phyloP scores from a whole-genome alignment of 208 protist species.

The Crithidia brevicula region DNA sequence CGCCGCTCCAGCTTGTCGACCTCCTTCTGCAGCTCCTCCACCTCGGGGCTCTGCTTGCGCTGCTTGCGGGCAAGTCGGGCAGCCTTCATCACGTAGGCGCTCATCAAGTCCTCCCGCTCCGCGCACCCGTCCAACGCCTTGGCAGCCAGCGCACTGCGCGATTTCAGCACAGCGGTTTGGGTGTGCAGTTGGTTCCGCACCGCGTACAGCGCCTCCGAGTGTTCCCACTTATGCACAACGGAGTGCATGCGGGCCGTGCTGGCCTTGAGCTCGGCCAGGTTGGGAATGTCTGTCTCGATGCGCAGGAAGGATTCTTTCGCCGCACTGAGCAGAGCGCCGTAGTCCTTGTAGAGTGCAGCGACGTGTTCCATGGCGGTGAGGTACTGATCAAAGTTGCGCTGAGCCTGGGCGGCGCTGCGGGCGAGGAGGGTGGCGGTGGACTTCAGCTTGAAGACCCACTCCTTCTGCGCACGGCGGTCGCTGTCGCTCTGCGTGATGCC shows the following conservation, averaged over 20 bases:
- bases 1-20: conserved; percentile 1
- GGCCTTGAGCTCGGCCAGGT: conserved; percentile 1
- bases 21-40: conserved; percentile 14
- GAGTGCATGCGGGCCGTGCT: conserved; percentile 2
- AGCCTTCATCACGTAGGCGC: not conserved
- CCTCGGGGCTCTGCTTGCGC: conserved; percentile 11
- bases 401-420: conserved; percentile 16
- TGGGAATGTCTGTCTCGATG: not conserved
- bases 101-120: conserved; percentile 8
- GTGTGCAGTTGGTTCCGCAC: conserved; percentile 13
- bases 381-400: conserved; percentile 22
- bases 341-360: conserved; percentile 15
- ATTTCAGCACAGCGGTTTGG: conserved; percentile 13
- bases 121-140: conserved; percentile 10
- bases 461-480: conserved; percentile 9
- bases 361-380: conserved; percentile 22
- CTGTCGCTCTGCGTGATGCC: not conserved
- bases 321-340: conserved; percentile 15
- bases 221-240: conserved; percentile 13
- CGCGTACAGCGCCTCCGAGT: conserved; percentile 12
- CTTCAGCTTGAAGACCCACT: conserved; percentile 15
- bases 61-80: not conserved
- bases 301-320: not conserved
- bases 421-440: not conserved
- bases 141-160: not conserved